phyloP scores from a whole-genome alignment of 192 early-diverging fungal genomes.

The Dissophora globulifera region DNA sequence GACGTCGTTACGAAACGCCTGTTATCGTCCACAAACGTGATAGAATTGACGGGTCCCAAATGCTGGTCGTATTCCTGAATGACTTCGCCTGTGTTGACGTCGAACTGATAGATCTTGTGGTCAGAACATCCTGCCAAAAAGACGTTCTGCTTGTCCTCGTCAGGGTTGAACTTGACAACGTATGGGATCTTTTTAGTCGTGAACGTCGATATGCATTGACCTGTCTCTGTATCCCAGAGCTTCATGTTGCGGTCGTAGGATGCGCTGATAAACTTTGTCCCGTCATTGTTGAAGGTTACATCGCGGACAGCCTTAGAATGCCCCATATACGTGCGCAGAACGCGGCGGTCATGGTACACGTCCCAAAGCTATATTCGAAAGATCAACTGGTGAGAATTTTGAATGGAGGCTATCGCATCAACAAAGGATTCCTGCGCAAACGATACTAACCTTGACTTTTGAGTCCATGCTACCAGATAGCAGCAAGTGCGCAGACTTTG shows the following conservation, averaged over 20 bases:
- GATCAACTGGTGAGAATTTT: background rate
- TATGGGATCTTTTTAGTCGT: constrained; percentile 85
- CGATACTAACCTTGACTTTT: constrained; percentile 80
- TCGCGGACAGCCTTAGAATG: constrained; percentile 95
- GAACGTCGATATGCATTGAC: constrained; percentile 83
- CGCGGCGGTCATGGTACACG: constrained; percentile 88
- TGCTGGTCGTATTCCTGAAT: constrained; percentile 98
- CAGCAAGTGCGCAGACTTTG: constrained; percentile 89
- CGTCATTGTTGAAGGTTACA: constrained; percentile 90
- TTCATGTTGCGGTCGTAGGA: constrained; percentile 94
- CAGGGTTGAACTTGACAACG: constrained; percentile 93
- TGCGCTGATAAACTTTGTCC: constrained; percentile 83
- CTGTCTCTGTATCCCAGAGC: constrained; percentile 98
- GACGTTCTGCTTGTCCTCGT: constrained; percentile 83
- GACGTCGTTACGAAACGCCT: constrained; percentile 94
- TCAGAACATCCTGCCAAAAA: constrained; percentile 94
- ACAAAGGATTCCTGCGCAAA: too few relatives aligned
- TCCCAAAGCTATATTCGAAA: constrained; percentile 83
- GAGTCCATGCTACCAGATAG: constrained; percentile 94
- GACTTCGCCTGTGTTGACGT: constrained; percentile 82
- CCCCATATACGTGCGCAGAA: constrained; percentile 88
- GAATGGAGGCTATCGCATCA: background rate
- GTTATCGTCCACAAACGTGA: constrained; percentile 96
- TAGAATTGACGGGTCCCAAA: constrained; percentile 94
- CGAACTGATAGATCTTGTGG: constrained; percentile 93